A percentile compares a stretch with the other conserved stretches of the same genome.
Evolutionary conservation across 257 asterid species (phyloP).

Genomic region (Capsicum chinense): DNA sequence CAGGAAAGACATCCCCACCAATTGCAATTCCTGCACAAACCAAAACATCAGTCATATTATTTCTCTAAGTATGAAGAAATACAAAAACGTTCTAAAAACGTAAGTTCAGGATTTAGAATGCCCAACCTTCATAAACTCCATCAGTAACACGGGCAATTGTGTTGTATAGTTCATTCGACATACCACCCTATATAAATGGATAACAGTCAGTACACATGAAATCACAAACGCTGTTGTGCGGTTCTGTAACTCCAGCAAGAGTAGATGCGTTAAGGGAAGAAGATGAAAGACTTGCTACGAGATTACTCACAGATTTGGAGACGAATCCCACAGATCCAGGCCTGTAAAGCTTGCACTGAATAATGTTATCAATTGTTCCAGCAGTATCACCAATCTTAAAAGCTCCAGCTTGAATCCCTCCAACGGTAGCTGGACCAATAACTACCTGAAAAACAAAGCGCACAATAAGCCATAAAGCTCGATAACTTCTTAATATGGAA

Average conservation of each 20-base stretch:
- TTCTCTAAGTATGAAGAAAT: neutral
- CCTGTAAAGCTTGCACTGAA: conserved; percentile 94
- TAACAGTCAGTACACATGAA: conserved; percentile 31
- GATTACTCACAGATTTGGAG: conserved; percentile 88
- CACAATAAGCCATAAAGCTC: neutral
- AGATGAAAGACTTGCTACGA: neutral
- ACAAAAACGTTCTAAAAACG: neutral
- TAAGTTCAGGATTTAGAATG: conserved; percentile 6
- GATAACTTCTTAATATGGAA: neutral
- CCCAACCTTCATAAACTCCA: conserved; percentile 95
- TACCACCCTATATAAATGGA: conserved; percentile 78
- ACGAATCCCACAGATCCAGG: conserved; percentile 99
- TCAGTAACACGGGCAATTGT: conserved; percentile 96
- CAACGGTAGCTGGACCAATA: conserved; percentile 97
- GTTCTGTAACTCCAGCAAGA: neutral
- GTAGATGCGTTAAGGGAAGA: neutral
- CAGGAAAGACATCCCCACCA: conserved; percentile 99
- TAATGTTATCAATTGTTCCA: conserved; percentile 95
- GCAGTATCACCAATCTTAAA: conserved; percentile 99
- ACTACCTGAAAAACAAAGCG: conserved; percentile 63
- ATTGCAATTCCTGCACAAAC: conserved; percentile 80
- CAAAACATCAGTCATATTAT: conserved; percentile 15
- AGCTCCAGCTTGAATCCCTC: conserved; percentile 99
- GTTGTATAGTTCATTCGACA: conserved; percentile 96
- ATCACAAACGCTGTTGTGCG: neutral